Base-by-base conservation (phyloP, 352 stramenopile species). In the Phytophthora fragariaefolia region DNA sequence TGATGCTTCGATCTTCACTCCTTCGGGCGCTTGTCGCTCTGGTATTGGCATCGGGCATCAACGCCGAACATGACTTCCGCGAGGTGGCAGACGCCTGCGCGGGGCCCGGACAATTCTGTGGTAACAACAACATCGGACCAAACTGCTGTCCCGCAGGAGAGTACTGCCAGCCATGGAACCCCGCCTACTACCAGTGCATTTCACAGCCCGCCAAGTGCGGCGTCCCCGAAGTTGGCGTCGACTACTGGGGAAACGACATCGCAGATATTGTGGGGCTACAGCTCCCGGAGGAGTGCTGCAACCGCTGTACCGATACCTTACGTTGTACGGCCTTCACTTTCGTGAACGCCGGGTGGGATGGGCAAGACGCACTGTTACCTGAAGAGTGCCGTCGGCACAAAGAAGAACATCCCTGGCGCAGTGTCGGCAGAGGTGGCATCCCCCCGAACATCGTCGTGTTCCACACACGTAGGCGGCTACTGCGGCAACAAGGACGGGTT, bases 91-190 rank as follows among this genome's bases (percentile, higher is more conserved):
- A 45, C 12, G 13, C 13, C 17, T 45, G 36, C n/a, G 15, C 36
- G 2, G 36, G 36, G 7, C 36, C 36, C 13, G 36, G 36, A 2
- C 36, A 45, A 7, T 45, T 45, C 36, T 45, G 36, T 17, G 36
- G 36, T 6, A 45, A 45, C 7, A 45, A 6, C 18, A 28, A 53
- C 20, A 36, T 13, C 15, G 24, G 47, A 7, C 27, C 24, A 15
- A 45, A 13, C 38, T 67, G 22, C 38, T 53, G 59, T 1, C 55
- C 56, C 5, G 30, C 20, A 0, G 64, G 66, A 36, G 58, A 75
- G 32, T 82, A 80, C 67, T 85, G 77, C 68, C 73, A 76, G 48
- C 71, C 77, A 1, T 85, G 77, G 77, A 68, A 79, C 63, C 42
- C 64, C 5, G 36, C 17, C 18, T 76, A 77, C 65, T 82, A 74